Percentiles rank a stretch among this genome's conserved stretches.
These are phyloP conservation scores for Lactarius sp. DNA, from an alignment of 768 basidiomycete species.

Conservation along the genomic window DNA sequence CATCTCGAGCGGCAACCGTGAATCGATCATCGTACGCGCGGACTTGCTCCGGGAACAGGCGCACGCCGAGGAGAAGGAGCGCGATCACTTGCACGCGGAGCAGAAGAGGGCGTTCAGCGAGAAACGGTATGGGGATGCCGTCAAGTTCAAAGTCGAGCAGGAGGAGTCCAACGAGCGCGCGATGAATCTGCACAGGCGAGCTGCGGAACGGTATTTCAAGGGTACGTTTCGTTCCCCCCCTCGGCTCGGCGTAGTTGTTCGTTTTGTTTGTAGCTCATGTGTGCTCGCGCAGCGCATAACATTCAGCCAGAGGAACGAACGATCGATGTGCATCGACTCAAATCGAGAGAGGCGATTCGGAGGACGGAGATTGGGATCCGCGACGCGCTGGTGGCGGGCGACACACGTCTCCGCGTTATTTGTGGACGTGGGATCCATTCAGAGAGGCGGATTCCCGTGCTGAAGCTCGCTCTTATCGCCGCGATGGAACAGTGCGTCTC, in stretches of 20 bases:
- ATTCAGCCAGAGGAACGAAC: constrained; percentile 29
- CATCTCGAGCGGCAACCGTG: constrained; percentile 29
- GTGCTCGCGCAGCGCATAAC: constrained; percentile 30
- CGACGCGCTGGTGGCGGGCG: constrained; percentile 30
- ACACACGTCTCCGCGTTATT: constrained; percentile 33
- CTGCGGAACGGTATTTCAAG: constrained; percentile 33
- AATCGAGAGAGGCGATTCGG: constrained; percentile 31
- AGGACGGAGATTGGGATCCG: constrained; percentile 33
- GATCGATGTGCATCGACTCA: constrained; percentile 37
- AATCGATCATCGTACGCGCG: constrained; percentile 29
- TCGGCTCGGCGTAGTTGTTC: not conserved
- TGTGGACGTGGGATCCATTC: constrained; percentile 35
- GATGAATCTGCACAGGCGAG: constrained; percentile 32
- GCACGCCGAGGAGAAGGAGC: constrained; percentile 28
- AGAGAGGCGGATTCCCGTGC: constrained; percentile 30
- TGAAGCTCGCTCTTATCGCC: constrained; percentile 33
- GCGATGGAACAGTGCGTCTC: constrained; percentile 31
- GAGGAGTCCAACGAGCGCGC: constrained; percentile 31
- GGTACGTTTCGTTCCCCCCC: constrained; percentile 27
- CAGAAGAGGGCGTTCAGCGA: constrained; percentile 28
- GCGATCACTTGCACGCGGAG: constrained; percentile 26
- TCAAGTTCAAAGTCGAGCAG: constrained; percentile 31
- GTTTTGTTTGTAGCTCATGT: not conserved
- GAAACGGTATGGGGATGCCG: constrained; percentile 28
- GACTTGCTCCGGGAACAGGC: constrained; percentile 33